phyloP scores from a whole-genome alignment of 176 grass and related monocot genomes.

The Aegilops umbellulata region DNA sequence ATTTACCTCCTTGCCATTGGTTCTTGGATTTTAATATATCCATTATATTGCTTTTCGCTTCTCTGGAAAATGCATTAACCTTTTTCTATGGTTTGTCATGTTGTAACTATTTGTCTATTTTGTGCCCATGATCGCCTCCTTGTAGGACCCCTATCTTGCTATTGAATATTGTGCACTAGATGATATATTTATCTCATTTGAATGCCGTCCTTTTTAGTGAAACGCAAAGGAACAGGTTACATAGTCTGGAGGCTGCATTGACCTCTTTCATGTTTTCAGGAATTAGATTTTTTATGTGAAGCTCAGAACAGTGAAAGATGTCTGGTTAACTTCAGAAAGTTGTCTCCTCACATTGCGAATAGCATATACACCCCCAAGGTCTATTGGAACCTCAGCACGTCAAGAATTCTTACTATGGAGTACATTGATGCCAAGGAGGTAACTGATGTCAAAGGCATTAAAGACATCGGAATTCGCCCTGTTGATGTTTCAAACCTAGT shows the following conservation, averaged over 20 bases:
- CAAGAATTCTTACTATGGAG: slow-evolving; percentile 92
- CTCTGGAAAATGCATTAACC: slow-evolving; percentile 18
- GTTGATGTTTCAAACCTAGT: slow-evolving; percentile 92
- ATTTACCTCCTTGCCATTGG: not conserved
- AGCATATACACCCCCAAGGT: slow-evolving; percentile 88
- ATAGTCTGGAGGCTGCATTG: slow-evolving; percentile 1
- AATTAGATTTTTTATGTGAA: slow-evolving; percentile 88
- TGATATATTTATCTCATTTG: slow-evolving; percentile 10
- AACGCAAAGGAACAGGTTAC: not conserved
- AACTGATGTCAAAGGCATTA: slow-evolving; percentile 86
- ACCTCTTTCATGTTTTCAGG: slow-evolving; percentile 49
- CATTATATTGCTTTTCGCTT: not conserved
- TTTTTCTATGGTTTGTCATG: not conserved
- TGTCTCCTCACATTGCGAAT: slow-evolving; percentile 72
- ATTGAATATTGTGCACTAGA: slow-evolving; percentile 15
- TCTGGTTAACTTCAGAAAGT: slow-evolving; percentile 75
- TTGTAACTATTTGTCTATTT: slow-evolving; percentile 16
- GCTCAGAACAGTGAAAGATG: slow-evolving; percentile 87
- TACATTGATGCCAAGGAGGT: slow-evolving; percentile 92
- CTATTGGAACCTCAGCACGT: slow-evolving; percentile 81
- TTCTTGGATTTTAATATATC: not conserved
- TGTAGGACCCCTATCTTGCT: not conserved
- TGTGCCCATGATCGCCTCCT: not conserved
- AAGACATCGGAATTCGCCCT: slow-evolving; percentile 57
- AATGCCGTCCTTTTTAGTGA: slow-evolving; percentile 10